These are phyloP conservation scores for Biancaea sappan DNA, from an alignment of 306 rosid genomes.

Conservation along the genomic window DNA sequence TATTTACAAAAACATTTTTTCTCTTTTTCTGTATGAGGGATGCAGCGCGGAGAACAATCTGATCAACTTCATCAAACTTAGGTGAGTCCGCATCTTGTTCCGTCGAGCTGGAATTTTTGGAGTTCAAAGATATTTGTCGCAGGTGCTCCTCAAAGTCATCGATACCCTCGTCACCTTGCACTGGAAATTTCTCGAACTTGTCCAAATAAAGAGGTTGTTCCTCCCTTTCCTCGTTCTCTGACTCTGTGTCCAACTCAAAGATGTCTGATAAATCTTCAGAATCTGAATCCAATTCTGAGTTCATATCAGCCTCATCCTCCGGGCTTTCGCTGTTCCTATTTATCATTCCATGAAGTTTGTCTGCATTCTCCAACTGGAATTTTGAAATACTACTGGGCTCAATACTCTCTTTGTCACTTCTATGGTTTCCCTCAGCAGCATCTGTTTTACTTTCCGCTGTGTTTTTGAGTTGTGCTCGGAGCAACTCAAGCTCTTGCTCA, in stretches of 20 bases:
- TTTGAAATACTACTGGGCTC: constrained; percentile 43
- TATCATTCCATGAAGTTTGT: constrained; percentile 40
- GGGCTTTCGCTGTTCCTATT: constrained; percentile 34
- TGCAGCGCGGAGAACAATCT: constrained; percentile 70
- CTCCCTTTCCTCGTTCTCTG: constrained; percentile 46
- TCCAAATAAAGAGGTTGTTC: constrained; percentile 77
- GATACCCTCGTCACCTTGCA: constrained; percentile 43
- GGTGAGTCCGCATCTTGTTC: constrained; percentile 43
- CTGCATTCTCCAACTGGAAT: constrained; percentile 39
- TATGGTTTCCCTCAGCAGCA: constrained; percentile 46
- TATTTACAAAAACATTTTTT: constrained; percentile 31
- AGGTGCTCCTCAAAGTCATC: constrained; percentile 78
- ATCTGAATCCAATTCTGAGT: constrained; percentile 53
- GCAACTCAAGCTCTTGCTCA: constrained; percentile 79
- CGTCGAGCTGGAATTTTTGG: constrained; percentile 39
- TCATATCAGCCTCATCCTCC: constrained; percentile 53
- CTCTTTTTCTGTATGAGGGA: constrained; percentile 67
- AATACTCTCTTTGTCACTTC: constrained; percentile 34
- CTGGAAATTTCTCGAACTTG: constrained; percentile 67
- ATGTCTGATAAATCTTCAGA: constrained; percentile 74
- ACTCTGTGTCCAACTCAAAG: constrained; percentile 73
- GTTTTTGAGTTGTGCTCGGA: constrained; percentile 63
- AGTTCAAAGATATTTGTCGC: constrained; percentile 59
- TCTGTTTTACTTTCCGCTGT: constrained; percentile 39
- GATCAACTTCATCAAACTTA: constrained; percentile 81